Evolutionary conservation across 2,329 filamentous ascomycete species (phyloP), one percentile per base, ranked within the genome.

Genomic region (Phaeophleospora eucalypticola): DNA sequence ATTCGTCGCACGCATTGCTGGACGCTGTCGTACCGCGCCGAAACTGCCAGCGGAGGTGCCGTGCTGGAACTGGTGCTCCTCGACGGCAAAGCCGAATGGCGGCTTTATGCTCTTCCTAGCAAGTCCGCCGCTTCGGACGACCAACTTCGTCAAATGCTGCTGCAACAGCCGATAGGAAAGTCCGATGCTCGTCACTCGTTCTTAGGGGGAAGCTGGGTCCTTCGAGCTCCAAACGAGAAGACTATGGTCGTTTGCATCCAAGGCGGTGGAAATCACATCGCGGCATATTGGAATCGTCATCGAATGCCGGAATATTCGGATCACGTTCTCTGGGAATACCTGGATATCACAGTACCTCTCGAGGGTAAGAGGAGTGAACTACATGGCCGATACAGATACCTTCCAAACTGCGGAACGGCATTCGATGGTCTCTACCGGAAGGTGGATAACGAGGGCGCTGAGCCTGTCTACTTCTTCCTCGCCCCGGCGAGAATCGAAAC

Each of bases 341-440:
- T 82, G 2, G 47, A 62, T 1, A 60, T 83, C 2, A 54, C 66
- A 12, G 49, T 65, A 2, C n/a, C n/a, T n/a, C n/a, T n/a, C 55
- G 64, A 12, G 52, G 24, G n/a, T 2, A 24, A 24, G 27, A 37
- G 16, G 4, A 44, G 6, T 66, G 66, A 17, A 10, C 14, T 37
- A 4, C 15, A 38, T 56, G 82, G 82, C 2, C 58, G 58, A 0
- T 85, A 82, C 53, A 53, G 67, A 4, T 65, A 74, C 8, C 64
- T 80, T 1, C 73, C 71, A 9, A 63, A 76, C 4, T 86, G 82
- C 55, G 81, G 80, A 4, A 82, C 77, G 3, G 74, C 81, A 0
- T 71, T 65, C 17, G 69, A 72, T 14, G 74, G 74, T 43, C 61
- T 84, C 17, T 82, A 83, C 61, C 75, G 72, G 54, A 72, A 65